Percentiles rank a stretch among this genome's conserved stretches.
These are phyloP conservation scores for Apiospora phragmitis DNA, from an alignment of 2,329 filamentous ascomycete genomes.

Conservation along the genomic window DNA sequence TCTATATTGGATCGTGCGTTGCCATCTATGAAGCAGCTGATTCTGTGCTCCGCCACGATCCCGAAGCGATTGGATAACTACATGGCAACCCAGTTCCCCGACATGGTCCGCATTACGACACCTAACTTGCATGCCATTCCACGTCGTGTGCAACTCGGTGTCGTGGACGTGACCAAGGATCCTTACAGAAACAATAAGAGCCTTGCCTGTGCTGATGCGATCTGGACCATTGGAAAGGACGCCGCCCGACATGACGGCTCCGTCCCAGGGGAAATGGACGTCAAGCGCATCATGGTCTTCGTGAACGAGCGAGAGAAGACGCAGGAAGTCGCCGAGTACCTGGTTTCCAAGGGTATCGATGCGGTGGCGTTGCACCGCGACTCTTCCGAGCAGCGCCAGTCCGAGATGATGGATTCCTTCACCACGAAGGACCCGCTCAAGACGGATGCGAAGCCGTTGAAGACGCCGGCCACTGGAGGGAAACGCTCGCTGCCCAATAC, in stretches of 20 bases:
- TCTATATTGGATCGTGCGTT: slow-evolving; percentile 78
- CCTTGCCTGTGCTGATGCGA: slow-evolving; percentile 90
- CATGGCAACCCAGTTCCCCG: slow-evolving; percentile 78
- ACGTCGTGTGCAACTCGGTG: slow-evolving; percentile 87
- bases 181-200: slow-evolving; percentile 92
- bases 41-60: slow-evolving; percentile 96
- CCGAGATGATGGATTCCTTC: slow-evolving; percentile 76
- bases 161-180: slow-evolving; percentile 89
- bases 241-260: slow-evolving; percentile 58
- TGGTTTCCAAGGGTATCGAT: slow-evolving; percentile 83
- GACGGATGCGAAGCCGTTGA: slow-evolving; percentile 14
- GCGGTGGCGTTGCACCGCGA: slow-evolving; percentile 85
- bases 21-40: slow-evolving; percentile 80
- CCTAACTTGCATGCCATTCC: slow-evolving; percentile 96
- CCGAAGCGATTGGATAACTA: slow-evolving; percentile 85
- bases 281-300: slow-evolving; percentile 90
- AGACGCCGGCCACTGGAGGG: slow-evolving; percentile 20
- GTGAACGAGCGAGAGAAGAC: slow-evolving; percentile 95
- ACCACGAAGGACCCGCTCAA: slow-evolving; percentile 51
- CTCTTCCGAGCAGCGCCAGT: slow-evolving; percentile 73
- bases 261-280: slow-evolving; percentile 57
- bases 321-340: slow-evolving; percentile 75
- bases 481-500: slow-evolving; percentile 67
- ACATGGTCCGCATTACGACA: slow-evolving; percentile 83
- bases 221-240: slow-evolving; percentile 89